phyloP scores from a whole-genome alignment of 2,329 filamentous ascomycete genomes.

The Pyrenophora teres region DNA sequence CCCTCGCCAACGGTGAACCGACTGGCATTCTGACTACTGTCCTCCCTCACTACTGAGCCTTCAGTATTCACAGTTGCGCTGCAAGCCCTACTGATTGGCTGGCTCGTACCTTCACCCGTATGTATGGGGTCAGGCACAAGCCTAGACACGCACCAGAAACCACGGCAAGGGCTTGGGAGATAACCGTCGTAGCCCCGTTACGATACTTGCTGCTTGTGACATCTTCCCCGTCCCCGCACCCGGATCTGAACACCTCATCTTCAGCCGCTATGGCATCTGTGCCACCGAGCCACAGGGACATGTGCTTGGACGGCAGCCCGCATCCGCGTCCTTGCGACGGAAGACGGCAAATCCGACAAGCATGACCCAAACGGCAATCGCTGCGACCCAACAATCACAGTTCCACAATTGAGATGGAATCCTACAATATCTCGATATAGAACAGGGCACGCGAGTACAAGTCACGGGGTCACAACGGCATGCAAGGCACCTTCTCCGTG shows the following conservation, averaged over 20 bases:
- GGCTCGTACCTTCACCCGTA: background rate
- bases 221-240: background rate
- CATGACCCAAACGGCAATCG: background rate
- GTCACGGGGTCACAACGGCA: background rate
- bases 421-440: background rate
- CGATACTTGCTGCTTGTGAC: background rate
- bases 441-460: background rate
- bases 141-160: background rate
- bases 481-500: background rate
- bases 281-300: slow-evolving; percentile 1
- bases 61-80: no score
- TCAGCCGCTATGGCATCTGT: background rate
- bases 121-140: background rate
- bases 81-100: background rate
- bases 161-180: background rate
- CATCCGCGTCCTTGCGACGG: background rate
- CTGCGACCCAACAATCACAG: background rate
- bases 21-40: background rate
- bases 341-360: background rate
- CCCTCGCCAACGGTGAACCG: background rate
- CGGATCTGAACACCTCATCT: background rate
- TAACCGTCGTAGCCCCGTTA: background rate
- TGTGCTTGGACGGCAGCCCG: background rate
- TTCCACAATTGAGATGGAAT: background rate
- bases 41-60: no score